These are phyloP conservation scores for Periconia sp. DNA, from an alignment of 2,329 filamentous ascomycete genomes.

Conservation along the genomic window DNA sequence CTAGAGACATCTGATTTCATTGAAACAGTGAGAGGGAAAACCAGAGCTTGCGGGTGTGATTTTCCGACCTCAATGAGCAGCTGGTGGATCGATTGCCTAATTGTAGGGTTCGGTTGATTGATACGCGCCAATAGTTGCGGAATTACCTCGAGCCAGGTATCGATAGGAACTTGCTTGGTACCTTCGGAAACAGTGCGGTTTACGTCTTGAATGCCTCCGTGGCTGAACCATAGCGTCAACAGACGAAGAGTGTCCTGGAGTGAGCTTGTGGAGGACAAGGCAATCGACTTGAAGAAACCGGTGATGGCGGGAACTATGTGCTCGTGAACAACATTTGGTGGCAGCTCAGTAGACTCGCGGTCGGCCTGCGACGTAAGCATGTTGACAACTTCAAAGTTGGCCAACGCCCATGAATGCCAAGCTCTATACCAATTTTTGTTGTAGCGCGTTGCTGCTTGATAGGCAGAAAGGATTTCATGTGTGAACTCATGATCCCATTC, in stretches of 20 bases:
- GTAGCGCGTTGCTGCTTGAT: constrained; percentile 88
- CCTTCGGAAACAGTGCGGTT: constrained; percentile 87
- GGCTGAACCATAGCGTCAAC: constrained; percentile 93
- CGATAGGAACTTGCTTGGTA: constrained; percentile 87
- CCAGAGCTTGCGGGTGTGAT: constrained; percentile 90
- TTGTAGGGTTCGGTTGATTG: constrained; percentile 88
- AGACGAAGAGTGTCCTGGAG: constrained; percentile 92
- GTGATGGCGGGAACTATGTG: constrained; percentile 93
- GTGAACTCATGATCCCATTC: constrained; percentile 88
- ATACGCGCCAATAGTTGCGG: constrained; percentile 96
- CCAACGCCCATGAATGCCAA: constrained; percentile 97
- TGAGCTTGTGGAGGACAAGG: constrained; percentile 86
- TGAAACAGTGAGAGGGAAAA: constrained; percentile 95
- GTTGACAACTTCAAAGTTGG: constrained; percentile 98
- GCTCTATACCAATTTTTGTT: constrained; percentile 98
- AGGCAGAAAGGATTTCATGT: constrained; percentile 86
- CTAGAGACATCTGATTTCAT: constrained; percentile 93
- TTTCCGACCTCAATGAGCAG: constrained; percentile 90
- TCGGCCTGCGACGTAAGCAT: constrained; percentile 70
- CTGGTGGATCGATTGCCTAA: constrained; percentile 88
- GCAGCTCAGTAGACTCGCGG: constrained; percentile 58
- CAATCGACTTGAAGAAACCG: constrained; percentile 97
- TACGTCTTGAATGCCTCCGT: constrained; percentile 86
- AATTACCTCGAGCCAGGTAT: constrained; percentile 98
- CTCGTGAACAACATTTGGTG: constrained; percentile 71